Percentiles rank a stretch among this genome's conserved stretches.
Evolutionary conservation across 1,284 basidiomycete species (phyloP).

Genomic region (Trametes versicolor): DNA sequence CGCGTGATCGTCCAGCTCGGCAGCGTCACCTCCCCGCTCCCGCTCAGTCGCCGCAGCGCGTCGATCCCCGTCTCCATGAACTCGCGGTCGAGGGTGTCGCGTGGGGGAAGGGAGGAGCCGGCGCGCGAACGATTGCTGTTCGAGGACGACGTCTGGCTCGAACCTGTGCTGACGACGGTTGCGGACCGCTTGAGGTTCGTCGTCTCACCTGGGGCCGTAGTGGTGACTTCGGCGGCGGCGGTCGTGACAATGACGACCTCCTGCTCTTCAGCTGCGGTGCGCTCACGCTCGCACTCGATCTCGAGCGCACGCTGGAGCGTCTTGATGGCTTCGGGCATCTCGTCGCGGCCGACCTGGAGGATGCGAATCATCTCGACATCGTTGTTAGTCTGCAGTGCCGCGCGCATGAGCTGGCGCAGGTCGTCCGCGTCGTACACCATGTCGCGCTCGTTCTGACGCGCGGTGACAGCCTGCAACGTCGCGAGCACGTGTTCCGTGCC

Average conservation of each 20-base stretch:
- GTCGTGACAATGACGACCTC: conserved; percentile 26
- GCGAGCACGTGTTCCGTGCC: conserved; percentile 22
- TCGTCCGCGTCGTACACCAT: conserved; percentile 62
- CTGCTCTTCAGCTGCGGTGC: conserved; percentile 21
- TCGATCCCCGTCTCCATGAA: conserved; percentile 61
- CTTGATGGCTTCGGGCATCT: conserved; percentile 84
- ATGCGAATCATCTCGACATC: conserved; percentile 73
- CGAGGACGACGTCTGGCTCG: conserved; percentile 28
- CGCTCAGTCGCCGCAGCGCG: conserved; percentile 55
- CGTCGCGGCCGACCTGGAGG: conserved; percentile 69
- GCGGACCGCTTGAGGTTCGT: conserved; percentile 32
- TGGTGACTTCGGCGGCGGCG: not conserved
- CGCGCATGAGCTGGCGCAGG: conserved; percentile 65
- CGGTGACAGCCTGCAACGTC: conserved; percentile 37
- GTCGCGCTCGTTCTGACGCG: conserved; percentile 64
- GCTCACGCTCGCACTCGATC: conserved; percentile 52
- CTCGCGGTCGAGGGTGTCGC: conserved; percentile 53
- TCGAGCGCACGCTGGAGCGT: conserved; percentile 78
- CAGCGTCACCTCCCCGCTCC: conserved; percentile 47
- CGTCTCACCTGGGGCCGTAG: conserved; percentile 10
- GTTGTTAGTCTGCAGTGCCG: conserved; percentile 63
- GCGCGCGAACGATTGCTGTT: conserved; percentile 28
- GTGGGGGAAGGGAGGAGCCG: conserved; percentile 19
- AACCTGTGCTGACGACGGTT: conserved; percentile 34
- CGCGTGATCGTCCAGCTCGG: conserved; percentile 81